Conservation (phyloP, 257 asterid species). For the Jacaranda copaia region DNA sequence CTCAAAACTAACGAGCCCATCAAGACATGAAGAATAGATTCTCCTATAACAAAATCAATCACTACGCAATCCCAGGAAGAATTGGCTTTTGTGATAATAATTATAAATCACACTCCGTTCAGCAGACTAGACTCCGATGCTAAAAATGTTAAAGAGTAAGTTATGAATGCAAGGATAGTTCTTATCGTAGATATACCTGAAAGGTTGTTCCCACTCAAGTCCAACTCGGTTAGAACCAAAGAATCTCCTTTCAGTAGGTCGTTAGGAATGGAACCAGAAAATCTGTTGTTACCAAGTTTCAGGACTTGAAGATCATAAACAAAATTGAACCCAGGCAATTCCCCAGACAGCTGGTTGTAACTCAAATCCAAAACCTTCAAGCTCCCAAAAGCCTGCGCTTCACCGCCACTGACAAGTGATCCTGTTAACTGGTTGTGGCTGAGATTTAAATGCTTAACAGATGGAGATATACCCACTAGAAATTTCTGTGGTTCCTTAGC, state of each 20-base stretch:
- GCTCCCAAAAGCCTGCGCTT: slow-evolving; percentile 68
- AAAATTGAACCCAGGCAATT: slow-evolving; percentile 82
- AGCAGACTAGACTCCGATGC: background rate
- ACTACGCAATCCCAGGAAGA: background rate
- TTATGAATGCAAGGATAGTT: slow-evolving; percentile 7
- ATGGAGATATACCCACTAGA: slow-evolving; percentile 61
- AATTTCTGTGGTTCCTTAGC: slow-evolving; percentile 54
- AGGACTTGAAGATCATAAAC: slow-evolving; percentile 87
- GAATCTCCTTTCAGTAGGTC: slow-evolving; percentile 90
- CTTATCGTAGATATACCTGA: slow-evolving; percentile 61
- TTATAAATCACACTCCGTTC: background rate
- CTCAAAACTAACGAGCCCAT: background rate
- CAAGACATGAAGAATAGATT: background rate
- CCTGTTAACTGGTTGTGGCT: slow-evolving; percentile 79
- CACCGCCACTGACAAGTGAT: slow-evolving; percentile 70
- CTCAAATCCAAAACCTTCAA: slow-evolving; percentile 91
- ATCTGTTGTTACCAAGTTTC: slow-evolving; percentile 75
- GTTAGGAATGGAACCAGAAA: slow-evolving; percentile 81
- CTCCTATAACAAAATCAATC: slow-evolving; percentile 1
- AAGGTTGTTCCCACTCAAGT: slow-evolving; percentile 86
- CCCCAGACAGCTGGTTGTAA: slow-evolving; percentile 88
- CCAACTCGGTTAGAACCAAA: slow-evolving; percentile 74
- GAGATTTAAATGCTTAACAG: slow-evolving; percentile 76
- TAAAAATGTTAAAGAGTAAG: background rate
- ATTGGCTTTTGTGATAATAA: background rate